Evolutionary conservation across 805 yeast species (phyloP).

Genomic region (Saturnispora hagleri): DNA sequence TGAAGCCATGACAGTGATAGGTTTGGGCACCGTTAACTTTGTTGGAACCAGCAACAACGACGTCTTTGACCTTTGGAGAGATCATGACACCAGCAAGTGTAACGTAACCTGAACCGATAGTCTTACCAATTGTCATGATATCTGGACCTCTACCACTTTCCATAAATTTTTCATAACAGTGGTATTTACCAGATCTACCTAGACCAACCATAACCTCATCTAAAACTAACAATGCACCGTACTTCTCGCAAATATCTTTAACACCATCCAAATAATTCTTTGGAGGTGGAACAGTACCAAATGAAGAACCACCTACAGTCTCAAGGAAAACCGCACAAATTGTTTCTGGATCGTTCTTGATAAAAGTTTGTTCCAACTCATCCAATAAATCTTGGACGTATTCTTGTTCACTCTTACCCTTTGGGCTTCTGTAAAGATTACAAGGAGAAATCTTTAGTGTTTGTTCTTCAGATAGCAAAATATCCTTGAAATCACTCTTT

Average conservation of each 20-base stretch:
- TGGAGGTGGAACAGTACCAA: conserved; percentile 37
- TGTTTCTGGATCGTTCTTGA: conserved; percentile 34
- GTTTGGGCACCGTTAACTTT: conserved; percentile 40
- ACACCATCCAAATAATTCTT: conserved; percentile 38
- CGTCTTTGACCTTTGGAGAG: conserved; percentile 33
- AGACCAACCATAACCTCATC: conserved; percentile 79
- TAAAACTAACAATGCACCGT: conserved; percentile 87
- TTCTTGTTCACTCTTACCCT: conserved; percentile 25
- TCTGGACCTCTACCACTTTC: conserved; percentile 36
- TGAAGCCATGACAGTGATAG: conserved; percentile 40
- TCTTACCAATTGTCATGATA: conserved; percentile 41
- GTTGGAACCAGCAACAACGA: conserved; percentile 33
- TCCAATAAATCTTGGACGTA: conserved; percentile 29
- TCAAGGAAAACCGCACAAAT: conserved; percentile 35
- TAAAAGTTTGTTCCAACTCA: conserved; percentile 32
- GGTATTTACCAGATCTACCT: conserved; percentile 40
- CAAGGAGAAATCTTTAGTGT: conserved; percentile 24
- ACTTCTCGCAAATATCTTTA: conserved; percentile 67
- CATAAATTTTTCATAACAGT: conserved; percentile 38
- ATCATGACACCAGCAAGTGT: conserved; percentile 41
- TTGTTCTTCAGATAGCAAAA: conserved; percentile 18
- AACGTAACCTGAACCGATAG: conserved; percentile 42
- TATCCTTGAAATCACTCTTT: conserved; percentile 25
- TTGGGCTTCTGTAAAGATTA: conserved; percentile 16
- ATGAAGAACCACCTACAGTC: conserved; percentile 37